A percentile compares a stretch with the other conserved stretches of the same genome.
These are phyloP conservation scores for Penicillium sp. DNA, from an alignment of 2,329 filamentous ascomycete genomes.

Conservation along the genomic window DNA sequence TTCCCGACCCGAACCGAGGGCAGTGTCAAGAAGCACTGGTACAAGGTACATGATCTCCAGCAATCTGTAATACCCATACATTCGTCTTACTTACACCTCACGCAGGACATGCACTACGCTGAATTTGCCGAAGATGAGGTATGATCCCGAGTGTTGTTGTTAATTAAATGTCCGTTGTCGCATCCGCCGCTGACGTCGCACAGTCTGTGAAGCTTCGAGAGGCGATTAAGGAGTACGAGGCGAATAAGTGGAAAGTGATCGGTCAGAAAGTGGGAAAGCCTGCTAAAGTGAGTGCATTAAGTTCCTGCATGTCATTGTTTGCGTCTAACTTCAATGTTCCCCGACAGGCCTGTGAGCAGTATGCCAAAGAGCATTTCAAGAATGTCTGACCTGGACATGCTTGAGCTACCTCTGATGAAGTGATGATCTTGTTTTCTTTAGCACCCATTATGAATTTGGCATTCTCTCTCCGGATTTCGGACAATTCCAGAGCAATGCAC, in stretches of 20 bases:
- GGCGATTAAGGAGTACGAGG: conserved; percentile 97
- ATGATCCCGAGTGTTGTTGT: conserved; percentile 21
- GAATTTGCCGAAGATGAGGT: conserved; percentile 98
- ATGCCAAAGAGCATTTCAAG: conserved; percentile 89
- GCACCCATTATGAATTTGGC: conserved; percentile 26
- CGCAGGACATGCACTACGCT: conserved; percentile 96
- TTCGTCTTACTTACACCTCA: conserved; percentile 20
- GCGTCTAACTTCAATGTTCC: conserved; percentile 19
- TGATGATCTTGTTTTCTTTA: conserved; percentile 28
- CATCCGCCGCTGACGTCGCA: conserved; percentile 13
- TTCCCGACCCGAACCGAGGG: conserved; percentile 93
- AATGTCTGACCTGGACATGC: conserved; percentile 32
- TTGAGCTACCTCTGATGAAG: conserved; percentile 32
- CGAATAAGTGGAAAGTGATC: conserved; percentile 98
- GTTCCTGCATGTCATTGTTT: conserved; percentile 17
- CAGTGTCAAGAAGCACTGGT: conserved; percentile 99
- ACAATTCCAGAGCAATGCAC: conserved; percentile 28
- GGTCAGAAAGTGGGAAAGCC: conserved; percentile 96
- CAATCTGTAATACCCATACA: neutral
- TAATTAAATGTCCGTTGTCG: conserved; percentile 7
- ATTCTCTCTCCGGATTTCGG: conserved; percentile 21
- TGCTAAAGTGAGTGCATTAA: conserved; percentile 64
- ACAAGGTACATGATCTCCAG: conserved; percentile 63
- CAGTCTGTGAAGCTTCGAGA: conserved; percentile 61
- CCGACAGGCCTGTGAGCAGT: conserved; percentile 74